Conservation (phyloP, 208 protist genomes). For the Endotrypanum monterogeii region DNA sequence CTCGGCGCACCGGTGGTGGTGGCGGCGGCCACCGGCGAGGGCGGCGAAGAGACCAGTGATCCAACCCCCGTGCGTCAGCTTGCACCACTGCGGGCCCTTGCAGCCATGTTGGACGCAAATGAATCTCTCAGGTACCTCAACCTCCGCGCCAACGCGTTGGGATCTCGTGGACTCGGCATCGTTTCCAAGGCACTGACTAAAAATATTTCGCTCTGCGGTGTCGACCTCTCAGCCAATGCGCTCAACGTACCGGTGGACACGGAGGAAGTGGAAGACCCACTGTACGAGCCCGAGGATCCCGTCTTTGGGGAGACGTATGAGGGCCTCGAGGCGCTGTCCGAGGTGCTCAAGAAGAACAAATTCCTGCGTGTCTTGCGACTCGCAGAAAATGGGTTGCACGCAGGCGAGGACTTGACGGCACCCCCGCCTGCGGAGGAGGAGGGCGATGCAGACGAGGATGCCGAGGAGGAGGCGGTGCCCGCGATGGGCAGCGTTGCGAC, state of each 20-base stretch:
- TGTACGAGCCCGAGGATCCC: conserved; percentile 71
- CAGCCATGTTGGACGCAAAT: conserved; percentile 73
- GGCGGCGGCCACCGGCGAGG: conserved; percentile 4
- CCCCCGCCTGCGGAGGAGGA: conserved; percentile 46
- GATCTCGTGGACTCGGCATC: conserved; percentile 80
- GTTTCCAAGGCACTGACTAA: conserved; percentile 85
- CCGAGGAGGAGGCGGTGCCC: conserved; percentile 28
- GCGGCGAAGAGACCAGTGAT: conserved; percentile 6
- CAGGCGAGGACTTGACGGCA: conserved; percentile 61
- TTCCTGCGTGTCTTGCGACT: conserved; percentile 81
- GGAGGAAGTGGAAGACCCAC: conserved; percentile 77
- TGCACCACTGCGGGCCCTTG: conserved; percentile 53
- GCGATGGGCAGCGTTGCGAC: background rate
- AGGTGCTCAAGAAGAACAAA: conserved; percentile 93
- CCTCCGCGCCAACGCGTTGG: conserved; percentile 73
- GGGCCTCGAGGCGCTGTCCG: conserved; percentile 78
- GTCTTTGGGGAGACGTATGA: conserved; percentile 80
- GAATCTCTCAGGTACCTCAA: conserved; percentile 80
- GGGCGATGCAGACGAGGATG: conserved; percentile 42
- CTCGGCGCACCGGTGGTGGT: conserved; percentile 28
- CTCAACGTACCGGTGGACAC: conserved; percentile 33
- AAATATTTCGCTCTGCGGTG: conserved; percentile 69
- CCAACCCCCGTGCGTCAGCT: conserved; percentile 34
- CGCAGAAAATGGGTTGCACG: conserved; percentile 78
- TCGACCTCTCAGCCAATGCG: conserved; percentile 79